Percentiles rank a stretch among this genome's conserved stretches.
Conservation (phyloP, 345 rosid genomes). For the Erodium maritimum region DNA sequence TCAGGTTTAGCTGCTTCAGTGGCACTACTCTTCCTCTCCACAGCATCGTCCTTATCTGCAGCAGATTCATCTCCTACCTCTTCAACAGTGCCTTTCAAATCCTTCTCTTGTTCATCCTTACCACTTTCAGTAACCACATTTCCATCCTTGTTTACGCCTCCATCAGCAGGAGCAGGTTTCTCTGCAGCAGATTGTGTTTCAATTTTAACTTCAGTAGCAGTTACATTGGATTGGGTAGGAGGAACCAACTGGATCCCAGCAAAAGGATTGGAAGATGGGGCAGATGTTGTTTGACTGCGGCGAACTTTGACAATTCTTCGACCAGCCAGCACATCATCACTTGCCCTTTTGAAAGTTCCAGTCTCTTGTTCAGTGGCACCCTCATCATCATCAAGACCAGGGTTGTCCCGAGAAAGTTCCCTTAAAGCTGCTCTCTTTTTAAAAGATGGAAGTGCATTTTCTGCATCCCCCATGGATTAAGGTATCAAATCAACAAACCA, state of each 20-base stretch:
- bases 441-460: constrained; percentile 54
- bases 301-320: constrained; percentile 76
- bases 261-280: constrained; percentile 67
- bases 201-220: constrained; percentile 12
- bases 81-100: constrained; percentile 7
- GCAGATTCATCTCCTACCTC: constrained; percentile 8
- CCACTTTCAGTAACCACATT: constrained; percentile 10
- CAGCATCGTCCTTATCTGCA: constrained; percentile 15
- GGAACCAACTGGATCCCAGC: constrained; percentile 63
- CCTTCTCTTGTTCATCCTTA: constrained; percentile 14
- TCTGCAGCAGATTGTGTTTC: constrained; percentile 19
- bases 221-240: constrained; percentile 18
- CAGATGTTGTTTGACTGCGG: constrained; percentile 35
- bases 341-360: constrained; percentile 89
- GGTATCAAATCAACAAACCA: neutral
- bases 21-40: too few relatives aligned
- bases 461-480: constrained; percentile 63
- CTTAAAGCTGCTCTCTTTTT: constrained; percentile 94
- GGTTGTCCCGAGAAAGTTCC: constrained; percentile 70
- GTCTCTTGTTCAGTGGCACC: constrained; percentile 45
- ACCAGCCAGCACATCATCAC: constrained; percentile 68
- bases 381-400: constrained; percentile 78
- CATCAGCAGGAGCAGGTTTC: constrained; percentile 18
- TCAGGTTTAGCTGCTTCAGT: too few relatives aligned
- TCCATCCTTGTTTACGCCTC: constrained; percentile 3